phyloP scores from a whole-genome alignment of 2,329 filamentous ascomycete species.

The Colletotrichum sp. region DNA sequence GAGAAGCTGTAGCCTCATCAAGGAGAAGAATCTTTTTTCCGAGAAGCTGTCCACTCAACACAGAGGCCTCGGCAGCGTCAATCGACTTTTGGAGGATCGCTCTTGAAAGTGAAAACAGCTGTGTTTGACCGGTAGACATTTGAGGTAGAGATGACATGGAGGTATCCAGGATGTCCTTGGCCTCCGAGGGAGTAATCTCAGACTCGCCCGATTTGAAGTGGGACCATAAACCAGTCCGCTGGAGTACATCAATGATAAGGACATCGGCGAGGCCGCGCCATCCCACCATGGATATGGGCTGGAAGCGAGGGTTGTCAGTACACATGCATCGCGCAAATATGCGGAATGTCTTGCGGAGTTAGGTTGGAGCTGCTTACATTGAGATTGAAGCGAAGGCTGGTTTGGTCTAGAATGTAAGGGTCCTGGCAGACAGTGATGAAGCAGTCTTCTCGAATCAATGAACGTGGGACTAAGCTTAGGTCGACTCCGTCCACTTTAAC shows the following conservation, averaged over 20 bases:
- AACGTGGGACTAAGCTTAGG: background rate
- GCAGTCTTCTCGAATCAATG: background rate
- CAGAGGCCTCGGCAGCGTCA: accelerated
- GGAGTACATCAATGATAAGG: background rate
- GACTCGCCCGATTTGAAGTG: background rate
- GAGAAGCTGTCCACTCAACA: accelerated
- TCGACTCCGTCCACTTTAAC: slow-evolving; percentile 1
- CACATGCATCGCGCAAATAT: background rate
- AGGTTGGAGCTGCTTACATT: background rate
- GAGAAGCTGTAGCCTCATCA: background rate
- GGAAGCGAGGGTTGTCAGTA: background rate
- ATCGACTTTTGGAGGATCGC: background rate
- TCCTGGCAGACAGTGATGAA: slow-evolving; percentile 6
- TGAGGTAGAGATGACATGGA: background rate
- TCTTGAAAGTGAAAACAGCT: background rate
- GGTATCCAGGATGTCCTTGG: background rate
- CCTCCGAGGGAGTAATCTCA: background rate
- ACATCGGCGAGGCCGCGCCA: background rate
- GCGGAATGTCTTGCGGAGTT: no score
- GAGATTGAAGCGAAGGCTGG: slow-evolving; percentile 9
- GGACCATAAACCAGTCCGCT: background rate
- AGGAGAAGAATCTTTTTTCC: background rate
- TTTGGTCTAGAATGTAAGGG: background rate
- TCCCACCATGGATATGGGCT: background rate
- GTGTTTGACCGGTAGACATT: slow-evolving; percentile 2